Percentiles rank a stretch among this genome's conserved stretches.
Evolutionary conservation across 345 rosid genomes (phyloP).

Genomic region (Alliaria petiolata): DNA sequence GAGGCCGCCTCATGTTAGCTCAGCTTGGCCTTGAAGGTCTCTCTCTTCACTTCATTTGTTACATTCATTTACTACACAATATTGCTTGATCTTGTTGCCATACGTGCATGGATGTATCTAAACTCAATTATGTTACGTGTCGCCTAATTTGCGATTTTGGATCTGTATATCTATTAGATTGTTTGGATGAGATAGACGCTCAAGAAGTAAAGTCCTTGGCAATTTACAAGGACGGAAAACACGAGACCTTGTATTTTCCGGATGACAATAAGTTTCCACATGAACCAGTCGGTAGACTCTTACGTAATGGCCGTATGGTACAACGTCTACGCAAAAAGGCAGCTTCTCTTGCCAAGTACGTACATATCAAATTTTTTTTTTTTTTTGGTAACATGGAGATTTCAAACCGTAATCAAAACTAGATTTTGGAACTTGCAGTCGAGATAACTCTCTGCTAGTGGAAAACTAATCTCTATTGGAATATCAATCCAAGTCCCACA

Average conservation of each 20-base stretch:
- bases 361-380: too few relatives aligned
- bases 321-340: slow-evolving; percentile 33
- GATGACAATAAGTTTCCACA: not conserved
- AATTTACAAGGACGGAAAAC: slow-evolving; percentile 28
- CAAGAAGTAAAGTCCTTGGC: not conserved
- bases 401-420: not conserved
- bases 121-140: not conserved
- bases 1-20: slow-evolving; percentile 55
- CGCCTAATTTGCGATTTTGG: not conserved
- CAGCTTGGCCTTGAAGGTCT: slow-evolving; percentile 64
- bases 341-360: slow-evolving; percentile 31
- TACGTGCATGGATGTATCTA: not conserved
- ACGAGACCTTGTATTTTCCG: slow-evolving; percentile 4
- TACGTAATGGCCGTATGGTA: slow-evolving; percentile 33
- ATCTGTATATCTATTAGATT: slow-evolving; percentile 16
- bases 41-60: not conserved
- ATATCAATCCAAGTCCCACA: too few relatives aligned
- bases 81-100: too few relatives aligned
- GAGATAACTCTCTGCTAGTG: not conserved
- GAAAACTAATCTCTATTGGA: not conserved
- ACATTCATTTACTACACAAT: not conserved
- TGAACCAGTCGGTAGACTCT: slow-evolving; percentile 22
- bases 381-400: too few relatives aligned
- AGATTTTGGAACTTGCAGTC: not conserved
- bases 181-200: slow-evolving; percentile 35